A percentile compares a stretch with the other conserved stretches of the same genome.
phyloP scores from a whole-genome alignment of 225 moss, liverwort and hornwort species.

The Takakia lepidozioides region DNA sequence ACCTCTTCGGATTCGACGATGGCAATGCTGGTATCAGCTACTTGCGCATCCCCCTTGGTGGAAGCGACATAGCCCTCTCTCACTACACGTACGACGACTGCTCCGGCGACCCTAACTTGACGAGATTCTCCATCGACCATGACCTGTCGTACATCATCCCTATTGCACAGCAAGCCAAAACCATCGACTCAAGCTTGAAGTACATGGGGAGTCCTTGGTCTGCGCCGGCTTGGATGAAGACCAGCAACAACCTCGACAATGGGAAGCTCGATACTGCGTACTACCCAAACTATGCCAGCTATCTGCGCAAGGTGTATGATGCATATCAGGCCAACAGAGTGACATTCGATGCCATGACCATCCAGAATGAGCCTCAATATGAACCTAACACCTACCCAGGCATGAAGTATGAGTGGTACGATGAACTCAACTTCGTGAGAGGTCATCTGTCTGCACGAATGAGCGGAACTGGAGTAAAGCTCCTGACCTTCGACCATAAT shows the following conservation, averaged over 20 bases:
- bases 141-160: slow-evolving; percentile 33
- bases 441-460: slow-evolving; percentile 14
- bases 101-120: slow-evolving; percentile 10
- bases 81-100: slow-evolving; percentile 38
- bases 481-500: slow-evolving; percentile 35
- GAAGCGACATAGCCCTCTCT: slow-evolving; percentile 22
- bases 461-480: slow-evolving; percentile 27
- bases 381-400: slow-evolving; percentile 25
- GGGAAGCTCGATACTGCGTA: slow-evolving; percentile 25
- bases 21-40: slow-evolving; percentile 40
- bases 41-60: slow-evolving; percentile 30
- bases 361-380: slow-evolving; percentile 38
- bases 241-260: slow-evolving; percentile 12
- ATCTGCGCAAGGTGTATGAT: slow-evolving; percentile 22
- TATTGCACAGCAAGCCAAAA: slow-evolving; percentile 17
- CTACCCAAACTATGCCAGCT: slow-evolving; percentile 20
- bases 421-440: slow-evolving; percentile 41
- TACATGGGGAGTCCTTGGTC: slow-evolving; percentile 29
- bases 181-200: slow-evolving; percentile 18
- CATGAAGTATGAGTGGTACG: slow-evolving; percentile 35
- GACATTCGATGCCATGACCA: slow-evolving; percentile 23
- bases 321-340: slow-evolving; percentile 20
- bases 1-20: slow-evolving; percentile 30
- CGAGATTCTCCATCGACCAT: slow-evolving; percentile 27
- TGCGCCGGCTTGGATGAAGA: slow-evolving; percentile 39